These are phyloP conservation scores for Pestalotiopsis sp. DNA, from an alignment of 2,329 filamentous ascomycete species.

Conservation along the genomic window DNA sequence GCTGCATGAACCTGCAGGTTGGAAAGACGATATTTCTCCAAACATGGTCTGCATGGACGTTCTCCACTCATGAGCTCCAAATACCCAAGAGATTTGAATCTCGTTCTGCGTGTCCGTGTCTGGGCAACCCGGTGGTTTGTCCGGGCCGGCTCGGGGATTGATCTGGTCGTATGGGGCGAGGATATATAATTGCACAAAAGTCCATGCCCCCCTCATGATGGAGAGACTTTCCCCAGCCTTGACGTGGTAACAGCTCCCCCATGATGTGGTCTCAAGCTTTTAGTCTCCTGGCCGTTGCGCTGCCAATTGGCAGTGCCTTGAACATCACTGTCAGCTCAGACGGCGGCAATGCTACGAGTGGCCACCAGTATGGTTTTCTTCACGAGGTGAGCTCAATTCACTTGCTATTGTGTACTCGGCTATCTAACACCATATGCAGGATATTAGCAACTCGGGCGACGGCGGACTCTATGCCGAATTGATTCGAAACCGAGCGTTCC, in stretches of 20 bases:
- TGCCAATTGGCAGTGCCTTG: constrained; percentile 28
- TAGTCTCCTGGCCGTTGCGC: constrained; percentile 18
- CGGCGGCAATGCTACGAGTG: constrained; percentile 42
- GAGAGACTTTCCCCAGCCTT: background rate
- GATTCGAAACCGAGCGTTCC: constrained; percentile 70
- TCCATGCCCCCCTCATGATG: background rate
- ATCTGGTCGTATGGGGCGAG: background rate
- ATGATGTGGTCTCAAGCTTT: constrained; percentile 23
- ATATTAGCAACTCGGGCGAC: constrained; percentile 69
- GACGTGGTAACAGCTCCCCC: background rate
- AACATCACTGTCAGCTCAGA: constrained; percentile 36
- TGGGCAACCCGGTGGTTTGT: background rate
- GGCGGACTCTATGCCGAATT: constrained; percentile 73
- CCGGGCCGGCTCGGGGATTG: background rate
- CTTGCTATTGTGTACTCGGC: constrained; percentile 11
- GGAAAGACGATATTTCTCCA: background rate
- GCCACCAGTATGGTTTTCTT: constrained; percentile 46
- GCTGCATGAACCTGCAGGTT: background rate
- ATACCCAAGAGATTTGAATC: background rate
- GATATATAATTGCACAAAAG: background rate
- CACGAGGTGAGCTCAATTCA: constrained; percentile 36
- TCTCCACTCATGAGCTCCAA: background rate
- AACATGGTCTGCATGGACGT: background rate
- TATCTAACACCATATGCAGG: constrained; percentile 34
- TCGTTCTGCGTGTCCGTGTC: background rate